Conservation (phyloP, 352 stramenopile genomes). For the Phytophthora colocasiae region DNA sequence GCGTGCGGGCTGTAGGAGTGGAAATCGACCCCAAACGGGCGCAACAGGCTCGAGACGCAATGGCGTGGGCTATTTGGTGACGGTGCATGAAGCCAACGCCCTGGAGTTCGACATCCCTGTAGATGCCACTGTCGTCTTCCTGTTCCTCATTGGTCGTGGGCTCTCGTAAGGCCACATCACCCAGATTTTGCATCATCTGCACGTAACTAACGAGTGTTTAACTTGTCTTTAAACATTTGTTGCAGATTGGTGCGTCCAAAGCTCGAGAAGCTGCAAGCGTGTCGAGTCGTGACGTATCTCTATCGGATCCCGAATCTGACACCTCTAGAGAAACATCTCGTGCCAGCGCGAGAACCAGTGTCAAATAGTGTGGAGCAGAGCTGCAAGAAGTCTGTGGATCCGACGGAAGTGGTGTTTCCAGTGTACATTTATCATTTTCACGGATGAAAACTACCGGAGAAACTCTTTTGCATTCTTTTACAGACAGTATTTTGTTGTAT, state of each 20-base stretch:
- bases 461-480: not conserved
- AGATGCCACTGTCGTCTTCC: conserved; percentile 77
- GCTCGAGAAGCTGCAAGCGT: conserved; percentile 49
- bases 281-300: conserved; percentile 80
- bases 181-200: conserved; percentile 5
- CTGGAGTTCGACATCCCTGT: conserved; percentile 67
- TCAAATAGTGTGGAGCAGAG: conserved; percentile 3
- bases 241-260: conserved; percentile 58
- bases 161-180: conserved; percentile 60
- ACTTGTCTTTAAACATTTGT: conserved; percentile 1
- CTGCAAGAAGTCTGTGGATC: conserved; percentile 7
- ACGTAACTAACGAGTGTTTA: conserved; percentile 8
- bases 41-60: conserved; percentile 37
- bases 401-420: conserved; percentile 61
- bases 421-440: conserved; percentile 80
- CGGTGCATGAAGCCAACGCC: conserved; percentile 72
- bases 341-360: conserved; percentile 46
- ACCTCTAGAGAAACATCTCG: conserved; percentile 51
- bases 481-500: not conserved
- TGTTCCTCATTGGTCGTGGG: conserved; percentile 82
- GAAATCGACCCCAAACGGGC: conserved; percentile 68
- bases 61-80: conserved; percentile 60
- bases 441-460: too few relatives aligned
- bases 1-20: conserved; percentile 68
- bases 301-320: conserved; percentile 66